Base-by-base conservation (phyloP, 139 green algal species). In the Limnomonas spitsbergensis region DNA sequence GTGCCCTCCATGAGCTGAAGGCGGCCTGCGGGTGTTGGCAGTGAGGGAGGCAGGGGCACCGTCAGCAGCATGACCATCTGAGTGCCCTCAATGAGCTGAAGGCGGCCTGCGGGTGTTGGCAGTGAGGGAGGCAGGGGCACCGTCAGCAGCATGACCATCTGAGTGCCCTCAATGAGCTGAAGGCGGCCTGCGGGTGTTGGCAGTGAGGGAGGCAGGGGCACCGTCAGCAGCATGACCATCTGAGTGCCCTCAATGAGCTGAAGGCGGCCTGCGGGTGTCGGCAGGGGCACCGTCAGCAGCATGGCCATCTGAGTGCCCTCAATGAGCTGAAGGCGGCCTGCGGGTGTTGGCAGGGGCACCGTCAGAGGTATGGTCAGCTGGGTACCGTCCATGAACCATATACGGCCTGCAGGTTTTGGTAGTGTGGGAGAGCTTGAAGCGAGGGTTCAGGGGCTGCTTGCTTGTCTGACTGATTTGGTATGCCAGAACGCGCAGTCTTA, bases 221-320 rank as follows among this genome's bases (percentile, higher is more conserved):
- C n/a, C n/a, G n/a, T n/a, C n/a, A n/a, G n/a, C n/a, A n/a, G 96
- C 96, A 99, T 98, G 9, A 98, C 96, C 96, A 99, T 99, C 76
- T 95, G 86, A 20, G 82, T 88, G 14, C 89, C 92, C 40, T 95
- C 87, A 0, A 91, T 92, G 40, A 99, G 88, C 34, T 73, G 86
- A 6, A 99, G 86, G 54, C 83, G 88, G 52, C 95, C 91, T 94
- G 89, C 26, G 20, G 32, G 36, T n/a, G n/a, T n/a, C n/a, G n/a
- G n/a, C n/a, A n/a, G n/a, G n/a, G n/a, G n/a, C n/a, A n/a, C n/a
- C n/a, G n/a, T n/a, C n/a, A n/a, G n/a, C n/a, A n/a, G 96, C 96
- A 99, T 98, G 9, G 98, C 96, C 96, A 99, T 99, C 76, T 95
- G 86, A 20, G 82, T 88, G 14, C 89, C 92, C 40, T 95, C 87